Base-by-base conservation (phyloP, 2,329 filamentous ascomycete species). In the Aplosporella prunicola region DNA sequence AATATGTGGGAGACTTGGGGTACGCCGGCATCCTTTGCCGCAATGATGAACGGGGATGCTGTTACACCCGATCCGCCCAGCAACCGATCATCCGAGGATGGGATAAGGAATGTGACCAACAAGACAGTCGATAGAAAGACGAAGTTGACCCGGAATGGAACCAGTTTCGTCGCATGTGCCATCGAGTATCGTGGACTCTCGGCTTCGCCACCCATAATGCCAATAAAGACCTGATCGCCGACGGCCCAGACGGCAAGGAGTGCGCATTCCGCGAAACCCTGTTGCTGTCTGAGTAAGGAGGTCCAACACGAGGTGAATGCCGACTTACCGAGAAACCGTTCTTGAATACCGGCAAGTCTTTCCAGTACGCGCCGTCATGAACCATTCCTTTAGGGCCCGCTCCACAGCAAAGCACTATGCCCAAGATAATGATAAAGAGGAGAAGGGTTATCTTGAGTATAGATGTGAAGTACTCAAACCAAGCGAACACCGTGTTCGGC, bases 101-200 rank as follows among this genome's bases (percentile, higher is more conserved):
- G 41, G 5, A 47, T 36, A n/a, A 47, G 25, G 6, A 47, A 25
- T 2, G 31, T 36, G 26, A 55, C 48, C 9, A 55, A 49, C 9
- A 53, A 33, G 4, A 55, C 45, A 25, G 41, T 44, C 28, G 46
- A 20, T 38, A 58, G 42, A 38, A 61, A 63, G 51, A 63, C 58
- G 25, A 60, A 48, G 4, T 47, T 50, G 32, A 63, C 56, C 3
- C 60, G 55, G 34, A 55, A 55, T 15, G 57, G 60, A 9, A 63
- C 56, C 9, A 58, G 51, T 24, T 57, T 57, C n/a, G 58, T 57
- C 14, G 59, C 60, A 39, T 59, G 61, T n/a, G 58, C 61, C 26
- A 64, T 62, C 4, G 55, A 34, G 7, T 25, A 15, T 6, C 60
- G 56, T 0, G 61, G 61, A 20, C 60, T 53, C 9, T 55, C 44